These are phyloP conservation scores for Benincasa hispida DNA, from an alignment of 306 rosid species.

Conservation along the genomic window DNA sequence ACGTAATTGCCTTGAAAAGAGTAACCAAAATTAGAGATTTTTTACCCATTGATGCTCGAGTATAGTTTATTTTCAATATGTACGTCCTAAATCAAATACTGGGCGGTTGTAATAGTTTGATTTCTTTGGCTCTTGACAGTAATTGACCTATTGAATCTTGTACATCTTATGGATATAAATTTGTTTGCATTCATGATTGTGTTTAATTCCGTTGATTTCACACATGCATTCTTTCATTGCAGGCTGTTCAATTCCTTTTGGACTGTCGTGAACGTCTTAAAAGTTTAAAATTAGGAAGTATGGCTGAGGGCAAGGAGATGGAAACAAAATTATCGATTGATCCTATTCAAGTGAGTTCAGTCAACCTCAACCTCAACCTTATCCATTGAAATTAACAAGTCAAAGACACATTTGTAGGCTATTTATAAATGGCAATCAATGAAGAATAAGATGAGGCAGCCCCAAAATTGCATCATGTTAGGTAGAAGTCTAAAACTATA, in stretches of 20 bases:
- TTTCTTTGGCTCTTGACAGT: not conserved
- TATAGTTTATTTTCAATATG: not conserved
- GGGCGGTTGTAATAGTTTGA: not conserved
- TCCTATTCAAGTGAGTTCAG: conserved; percentile 58
- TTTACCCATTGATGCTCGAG: not conserved
- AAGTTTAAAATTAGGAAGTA: conserved; percentile 18
- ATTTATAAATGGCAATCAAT: no score
- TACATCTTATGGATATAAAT: not conserved
- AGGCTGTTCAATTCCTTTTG: conserved; percentile 78
- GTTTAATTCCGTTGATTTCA: not conserved
- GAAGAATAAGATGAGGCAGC: not conserved
- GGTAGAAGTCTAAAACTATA: not conserved
- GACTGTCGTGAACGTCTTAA: conserved; percentile 34
- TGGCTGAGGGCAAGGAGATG: conserved; percentile 22
- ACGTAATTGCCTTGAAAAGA: not conserved
- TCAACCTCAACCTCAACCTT: not conserved
- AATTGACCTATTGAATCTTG: not conserved
- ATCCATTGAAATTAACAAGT: no score
- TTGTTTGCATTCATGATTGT: not conserved
- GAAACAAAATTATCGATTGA: conserved; percentile 39
- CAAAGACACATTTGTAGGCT: not conserved
- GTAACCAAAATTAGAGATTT: not conserved
- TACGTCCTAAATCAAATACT: not conserved
- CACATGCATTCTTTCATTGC: conserved; percentile 9
- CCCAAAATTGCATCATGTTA: not conserved